Evolutionary conservation across 129 eudicot species (phyloP), one percentile per base, ranked within the genome.

Genomic region (Dittrichia graveolens): DNA sequence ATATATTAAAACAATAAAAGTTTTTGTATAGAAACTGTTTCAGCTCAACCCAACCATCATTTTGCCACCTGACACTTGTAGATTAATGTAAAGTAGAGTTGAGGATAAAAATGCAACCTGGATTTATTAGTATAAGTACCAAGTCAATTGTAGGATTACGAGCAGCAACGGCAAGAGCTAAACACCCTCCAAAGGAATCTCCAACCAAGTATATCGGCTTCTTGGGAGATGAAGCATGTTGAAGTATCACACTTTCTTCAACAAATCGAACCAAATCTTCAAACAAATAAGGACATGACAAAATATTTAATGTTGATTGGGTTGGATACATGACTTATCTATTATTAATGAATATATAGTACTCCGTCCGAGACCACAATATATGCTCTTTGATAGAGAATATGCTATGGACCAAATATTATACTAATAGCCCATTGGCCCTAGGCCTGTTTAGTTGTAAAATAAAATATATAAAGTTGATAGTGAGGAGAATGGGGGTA

Each of bases 101-200:
- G 9, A 40, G 64, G 2, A 45, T 38, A 3, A 34, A 78, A 66
- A 44, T 41, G 72, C 48, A 8, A 91, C 97, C 95, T 83, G 95
- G 92, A 83, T 91, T 91, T 44, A 88, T 83, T 74, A 91, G 80
- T 77, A 91, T 69, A 46, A 85, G 15, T 42, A 88, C 95, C 42
- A 88, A 83, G 85, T 91, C 97, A 38, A 87, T 67, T 24, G 79
- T 68, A 5, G 97, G 97, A 78, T 85, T 85, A 67, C 86, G 89
- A 16, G 97, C 95, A 58, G 97, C 95, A 65, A 91, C 83, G n/a
- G 95, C 87, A 56, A 91, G 88, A 57, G 97, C 95, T 77, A 91
- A 79, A 78, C 91, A 85, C 44, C 97, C 97, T 53, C 97, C 97
- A 42, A 91, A 83, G 34, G 95, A 91, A 73, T 91, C 97, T 61